A percentile compares a stretch with the other conserved stretches of the same genome.
Evolutionary conservation across 495 filamentous ascomycete species (phyloP).

Genomic region (Penicillium paradoxum): DNA sequence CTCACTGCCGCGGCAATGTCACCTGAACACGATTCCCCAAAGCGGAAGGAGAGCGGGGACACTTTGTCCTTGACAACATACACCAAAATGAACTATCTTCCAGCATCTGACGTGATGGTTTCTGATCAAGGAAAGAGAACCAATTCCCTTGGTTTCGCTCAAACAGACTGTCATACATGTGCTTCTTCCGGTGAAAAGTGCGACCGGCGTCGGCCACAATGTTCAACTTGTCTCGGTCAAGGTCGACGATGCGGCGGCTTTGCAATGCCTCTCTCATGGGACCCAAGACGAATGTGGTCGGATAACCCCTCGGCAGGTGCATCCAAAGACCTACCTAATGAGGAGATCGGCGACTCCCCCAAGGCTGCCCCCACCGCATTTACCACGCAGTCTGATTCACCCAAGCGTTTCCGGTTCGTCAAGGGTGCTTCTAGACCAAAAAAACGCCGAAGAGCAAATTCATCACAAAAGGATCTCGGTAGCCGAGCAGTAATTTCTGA

Average conservation of each 20-base stretch:
- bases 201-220: constrained; percentile 13
- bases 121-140: constrained; percentile 15
- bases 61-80: background rate
- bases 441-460: background rate
- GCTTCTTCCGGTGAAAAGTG: constrained; percentile 7
- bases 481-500: background rate
- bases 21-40: background rate
- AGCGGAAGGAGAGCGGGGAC: background rate
- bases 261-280: background rate
- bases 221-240: constrained; percentile 6
- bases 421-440: background rate
- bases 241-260: constrained; percentile 4
- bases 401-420: background rate
- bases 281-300: background rate
- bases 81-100: background rate
- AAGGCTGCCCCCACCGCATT: background rate
- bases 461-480: background rate
- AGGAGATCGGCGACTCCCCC: background rate
- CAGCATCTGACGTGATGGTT: constrained; percentile 1
- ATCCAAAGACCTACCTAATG: background rate
- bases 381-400: background rate
- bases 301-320: background rate
- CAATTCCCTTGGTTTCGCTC: constrained; percentile 17
- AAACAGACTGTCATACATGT: constrained; percentile 17
- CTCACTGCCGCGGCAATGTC: background rate